Evolutionary conservation across 1,139 yeast species (phyloP), one percentile per base, ranked within the genome.

Genomic region (Candida dubliniensis): DNA sequence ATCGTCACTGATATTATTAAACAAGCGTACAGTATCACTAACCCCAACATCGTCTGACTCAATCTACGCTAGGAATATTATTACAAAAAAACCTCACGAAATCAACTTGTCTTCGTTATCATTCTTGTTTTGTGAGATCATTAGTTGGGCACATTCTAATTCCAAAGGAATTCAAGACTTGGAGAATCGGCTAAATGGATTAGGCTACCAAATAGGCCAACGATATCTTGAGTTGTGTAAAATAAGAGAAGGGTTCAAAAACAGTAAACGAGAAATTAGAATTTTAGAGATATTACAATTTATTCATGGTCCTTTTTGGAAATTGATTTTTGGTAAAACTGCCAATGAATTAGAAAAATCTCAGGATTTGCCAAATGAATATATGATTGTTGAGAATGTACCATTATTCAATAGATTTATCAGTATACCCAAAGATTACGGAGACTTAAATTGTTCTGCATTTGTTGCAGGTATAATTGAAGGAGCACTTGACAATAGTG

Each of bases 321-420:
- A 76, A 48, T 73, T 85, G 12, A 64, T 91, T 15, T 93, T 93
- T 66, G 96, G 93, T 9, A 82, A 82, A 57, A 71, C 78, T 0
- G 96, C 97, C 23, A 93, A 90, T 64, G 95, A 87, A 47, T 69
- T 95, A 46, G 97, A 93, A 54, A 85, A 85, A 63, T 86, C 96
- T 1, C 87, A 88, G 44, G 96, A 91, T 40, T 76, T 83, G 31
- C 77, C 78, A 10, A 84, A 85, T 53, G 97, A 93, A 63, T 95
- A 80, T 58, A 82, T 81, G 89, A 88, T 95, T 47, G 84, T 85
- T 15, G 99, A 93, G 60, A 82, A 87, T 56, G 66, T 77, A 24
- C 99, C 99, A 3, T 57, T 86, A 44, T 75, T 91, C 41, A 78
- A 93, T 9, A 84, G 81, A 54, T 93, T 79, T 60, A 83, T 93